A percentile compares a stretch with the other conserved stretches of the same genome.
Conservation (phyloP, 371 early-diverging fungal species). For the Syncephalastrum racemosum region DNA sequence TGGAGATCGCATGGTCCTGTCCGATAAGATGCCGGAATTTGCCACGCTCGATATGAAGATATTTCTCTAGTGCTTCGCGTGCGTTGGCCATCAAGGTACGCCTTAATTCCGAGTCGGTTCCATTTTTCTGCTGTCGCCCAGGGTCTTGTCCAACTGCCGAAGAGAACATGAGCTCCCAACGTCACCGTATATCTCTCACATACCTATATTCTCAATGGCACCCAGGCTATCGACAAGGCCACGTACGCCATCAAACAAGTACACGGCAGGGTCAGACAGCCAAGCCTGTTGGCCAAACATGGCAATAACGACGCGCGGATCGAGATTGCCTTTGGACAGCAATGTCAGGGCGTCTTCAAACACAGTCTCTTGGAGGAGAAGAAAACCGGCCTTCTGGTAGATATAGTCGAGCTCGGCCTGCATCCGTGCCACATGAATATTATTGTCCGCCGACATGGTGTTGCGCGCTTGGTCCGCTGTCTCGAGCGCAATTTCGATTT, state of each 20-base stretch:
- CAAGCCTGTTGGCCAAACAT: conserved; percentile 53
- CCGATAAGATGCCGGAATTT: conserved; percentile 28
- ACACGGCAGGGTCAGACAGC: conserved; percentile 25
- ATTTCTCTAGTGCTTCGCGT: conserved; percentile 52
- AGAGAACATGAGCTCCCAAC: conserved; percentile 4
- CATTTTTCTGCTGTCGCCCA: conserved; percentile 19
- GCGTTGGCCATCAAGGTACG: conserved; percentile 58
- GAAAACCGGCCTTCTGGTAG: conserved; percentile 69
- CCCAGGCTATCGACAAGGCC: conserved; percentile 34
- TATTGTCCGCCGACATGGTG: conserved; percentile 44
- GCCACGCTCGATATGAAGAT: conserved; percentile 40
- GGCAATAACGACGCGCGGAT: conserved; percentile 60
- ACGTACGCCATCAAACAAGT: conserved; percentile 51
- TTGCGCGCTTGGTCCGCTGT: conserved; percentile 52
- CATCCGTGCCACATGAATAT: conserved; percentile 45
- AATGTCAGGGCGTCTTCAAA: conserved; percentile 70
- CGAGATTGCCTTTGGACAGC: conserved; percentile 64
- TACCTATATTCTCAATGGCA: conserved; percentile 56
- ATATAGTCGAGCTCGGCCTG: conserved; percentile 56
- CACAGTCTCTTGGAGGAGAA: conserved; percentile 61
- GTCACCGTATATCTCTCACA: neutral
- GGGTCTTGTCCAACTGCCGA: conserved; percentile 19
- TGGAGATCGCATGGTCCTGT: conserved; percentile 29
- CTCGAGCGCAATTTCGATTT: conserved; percentile 58
- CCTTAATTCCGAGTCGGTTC: conserved; percentile 31